Base-by-base conservation (phyloP, 1,284 basidiomycete genomes). In the Inonotus obliquus region DNA sequence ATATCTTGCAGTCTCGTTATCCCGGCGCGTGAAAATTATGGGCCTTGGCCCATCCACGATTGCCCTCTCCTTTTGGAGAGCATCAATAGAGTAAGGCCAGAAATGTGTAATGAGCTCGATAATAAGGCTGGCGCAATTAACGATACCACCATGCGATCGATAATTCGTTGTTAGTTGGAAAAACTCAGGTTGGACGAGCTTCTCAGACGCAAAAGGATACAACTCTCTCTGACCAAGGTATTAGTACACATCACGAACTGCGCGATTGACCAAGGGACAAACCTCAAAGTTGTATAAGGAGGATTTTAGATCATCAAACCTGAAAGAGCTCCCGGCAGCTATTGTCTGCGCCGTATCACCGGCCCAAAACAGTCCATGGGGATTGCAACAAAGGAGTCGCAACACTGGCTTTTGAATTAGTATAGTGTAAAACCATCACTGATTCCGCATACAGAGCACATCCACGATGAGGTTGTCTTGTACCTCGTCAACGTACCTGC, bases 321-420 rank as follows among this genome's bases (percentile, higher is more conserved):
- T 73, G 66, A 91, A 91, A 0, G 85, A 82, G 60, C 85, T 88
- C 0, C 88, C 89, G 1, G 81, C 78, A 0, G 85, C 84, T 19
- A 91, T 91, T 0, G 88, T 87, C 66, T 91, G 89, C 0, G 89
- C 88, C 0, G 89, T 91, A 67, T 91, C 89, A 0, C 89, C 89
- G 0, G 89, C 89, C 85, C 86, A 91, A 68, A 90, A 89, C 23
- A 88, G 71, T 0, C 89, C 89, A 56, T 86, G 74, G 0, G 82
- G 79, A 67, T 91, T 89, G 11, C 71, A 71, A 66, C 86, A 89
- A 2, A 90, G 68, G 0, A 72, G 74, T 11, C 86, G 75, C 48
- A 91, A 69, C 1, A 91, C 88, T n/a, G n/a, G n/a, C n/a, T n/a
- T 89, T 9, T 51, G 21, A 14, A 6, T 37, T 21, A 45, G 53